Base-by-base conservation (phyloP, 768 basidiomycete species). In the Steccherinum ochraceum region DNA sequence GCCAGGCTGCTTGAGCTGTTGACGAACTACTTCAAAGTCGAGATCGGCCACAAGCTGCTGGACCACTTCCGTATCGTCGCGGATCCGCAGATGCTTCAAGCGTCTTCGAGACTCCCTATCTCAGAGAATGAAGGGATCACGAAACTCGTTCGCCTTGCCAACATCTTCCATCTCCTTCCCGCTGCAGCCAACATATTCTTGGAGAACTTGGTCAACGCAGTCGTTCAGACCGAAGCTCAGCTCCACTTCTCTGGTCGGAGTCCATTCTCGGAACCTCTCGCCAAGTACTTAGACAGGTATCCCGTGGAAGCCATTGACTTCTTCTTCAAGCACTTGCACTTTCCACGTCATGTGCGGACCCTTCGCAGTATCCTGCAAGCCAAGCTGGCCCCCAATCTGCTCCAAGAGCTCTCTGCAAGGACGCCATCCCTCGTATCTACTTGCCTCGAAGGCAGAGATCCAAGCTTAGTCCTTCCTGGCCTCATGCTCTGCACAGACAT, bases 21-120 rank as follows among this genome's bases (percentile, higher is more conserved):
- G 50, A 96, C 93, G 35, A 97, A 97, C 66, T 98, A 99, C 70
- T 99, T 99, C 83, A 98, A 97, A 67, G 95, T 99, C 16, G 96
- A 99, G 71, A 98, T 99, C 53, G 96, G 96, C 0, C 82, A 90
- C 66, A 99, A 99, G 69, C 81, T 99, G 5, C 75, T 99, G 19
- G 96, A 98, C 60, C 96, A 99, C 65, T 97, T 95, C 70, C 84
- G 86, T 40, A 83, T 87, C 30, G 86, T 99, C 19, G 90, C 95
- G 21, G 93, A 95, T 61, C 86, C 91, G 12, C 84, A 85, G 56
- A 84, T 90, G 73, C 76, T 97, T 23, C 78, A 80, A 51, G 82
- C 80, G 44, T 87, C 93, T 0, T 83, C 92, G 0, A 80, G 83
- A 52, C 76, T 88, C 3, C 89, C 93, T 1, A 72, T 91, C 20